Conservation (phyloP, 768 basidiomycete species). For the Porphyrellus cyaneotinctus region DNA sequence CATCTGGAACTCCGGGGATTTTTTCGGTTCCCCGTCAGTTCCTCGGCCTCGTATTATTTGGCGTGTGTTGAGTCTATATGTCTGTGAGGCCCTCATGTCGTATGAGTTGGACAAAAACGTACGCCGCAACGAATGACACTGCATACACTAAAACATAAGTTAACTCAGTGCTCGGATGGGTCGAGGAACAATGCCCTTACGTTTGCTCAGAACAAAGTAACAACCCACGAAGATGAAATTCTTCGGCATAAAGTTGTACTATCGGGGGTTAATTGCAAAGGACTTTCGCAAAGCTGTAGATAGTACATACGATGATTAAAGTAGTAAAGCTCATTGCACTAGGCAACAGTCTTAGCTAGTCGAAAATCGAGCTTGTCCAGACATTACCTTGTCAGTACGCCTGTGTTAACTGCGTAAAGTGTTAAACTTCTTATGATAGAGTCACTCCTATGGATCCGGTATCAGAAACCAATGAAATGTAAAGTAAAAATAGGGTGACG, state of each 20-base stretch:
- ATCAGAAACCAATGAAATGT: not conserved
- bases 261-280: not conserved
- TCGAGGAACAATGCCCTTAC: conserved; percentile 36
- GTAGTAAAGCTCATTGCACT: conserved; percentile 41
- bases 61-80: conserved; percentile 55
- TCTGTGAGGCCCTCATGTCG: conserved; percentile 8
- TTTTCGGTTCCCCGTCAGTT: conserved; percentile 40
- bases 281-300: not conserved
- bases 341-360: not conserved
- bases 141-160: conserved; percentile 46
- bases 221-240: conserved; percentile 59
- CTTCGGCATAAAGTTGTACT: conserved; percentile 53
- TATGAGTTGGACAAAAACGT: conserved; percentile 16
- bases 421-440: conserved; percentile 53
- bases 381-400: conserved; percentile 54
- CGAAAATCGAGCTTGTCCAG: not conserved
- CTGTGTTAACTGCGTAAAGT: conserved; percentile 62
- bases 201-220: conserved; percentile 65
- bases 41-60: conserved; percentile 50
- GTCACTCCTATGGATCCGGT: conserved; percentile 39
- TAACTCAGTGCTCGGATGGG: not conserved
- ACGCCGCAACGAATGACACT: conserved; percentile 66
- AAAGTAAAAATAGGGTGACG: conserved; percentile 9
- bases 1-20: conserved; percentile 27
- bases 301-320: conserved; percentile 47